Conservation (phyloP, 345 rosid species). For the Raphanus sativus region DNA sequence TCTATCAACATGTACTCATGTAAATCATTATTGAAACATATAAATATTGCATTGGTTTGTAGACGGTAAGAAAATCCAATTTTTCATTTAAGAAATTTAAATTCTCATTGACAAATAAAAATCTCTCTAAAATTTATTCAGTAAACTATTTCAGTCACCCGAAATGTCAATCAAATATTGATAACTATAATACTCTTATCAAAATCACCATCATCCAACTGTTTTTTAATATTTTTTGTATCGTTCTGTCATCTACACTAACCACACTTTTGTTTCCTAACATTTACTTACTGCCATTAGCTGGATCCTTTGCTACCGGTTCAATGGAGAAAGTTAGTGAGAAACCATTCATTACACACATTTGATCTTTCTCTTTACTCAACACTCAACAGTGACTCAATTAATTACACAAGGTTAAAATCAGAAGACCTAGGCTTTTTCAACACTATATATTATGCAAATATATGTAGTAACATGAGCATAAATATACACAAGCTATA, state of each 20-base stretch:
- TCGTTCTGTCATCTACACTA: background rate
- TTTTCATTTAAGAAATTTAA: too few species aligned
- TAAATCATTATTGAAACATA: background rate
- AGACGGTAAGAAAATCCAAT: background rate
- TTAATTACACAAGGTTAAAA: background rate
- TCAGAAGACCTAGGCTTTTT: constrained; percentile 5
- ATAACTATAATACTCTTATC: background rate
- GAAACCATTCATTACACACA: constrained; percentile 11
- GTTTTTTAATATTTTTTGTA: background rate
- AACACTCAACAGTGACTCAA: constrained; percentile 8
- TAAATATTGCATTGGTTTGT: background rate
- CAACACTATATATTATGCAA: constrained; percentile 6
- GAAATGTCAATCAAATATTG: background rate
- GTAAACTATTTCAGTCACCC: background rate
- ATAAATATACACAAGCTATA: constrained; percentile 4
- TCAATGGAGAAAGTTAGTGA: background rate
- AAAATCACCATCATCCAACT: background rate
- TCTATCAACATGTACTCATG: background rate
- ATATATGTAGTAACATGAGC: constrained; percentile 10
- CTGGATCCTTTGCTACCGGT: background rate
- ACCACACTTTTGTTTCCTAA: background rate
- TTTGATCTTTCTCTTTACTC: background rate
- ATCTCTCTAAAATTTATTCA: too few species aligned
- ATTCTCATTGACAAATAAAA: too few species aligned
- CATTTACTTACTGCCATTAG: background rate